phyloP scores from a whole-genome alignment of 441 rosid genomes.

The Omphalea diandra region DNA sequence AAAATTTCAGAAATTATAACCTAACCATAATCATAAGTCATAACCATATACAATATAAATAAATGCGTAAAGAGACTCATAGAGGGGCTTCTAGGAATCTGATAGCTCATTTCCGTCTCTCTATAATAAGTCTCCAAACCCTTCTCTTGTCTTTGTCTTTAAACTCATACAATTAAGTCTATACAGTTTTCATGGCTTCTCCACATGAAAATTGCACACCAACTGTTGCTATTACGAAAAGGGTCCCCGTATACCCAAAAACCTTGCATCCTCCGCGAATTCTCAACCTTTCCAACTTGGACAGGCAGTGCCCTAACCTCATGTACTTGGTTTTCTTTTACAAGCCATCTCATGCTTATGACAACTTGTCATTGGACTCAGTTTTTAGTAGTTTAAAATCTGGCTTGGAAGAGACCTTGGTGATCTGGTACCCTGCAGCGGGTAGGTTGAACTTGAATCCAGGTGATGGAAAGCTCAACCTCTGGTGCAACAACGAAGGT shows the following conservation, averaged over 20 bases:
- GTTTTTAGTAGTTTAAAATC: slow-evolving; percentile 48
- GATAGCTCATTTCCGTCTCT: slow-evolving; percentile 9
- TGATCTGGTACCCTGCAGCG: slow-evolving; percentile 62
- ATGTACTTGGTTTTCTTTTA: slow-evolving; percentile 68
- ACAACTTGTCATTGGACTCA: slow-evolving; percentile 29
- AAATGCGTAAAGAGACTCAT: slow-evolving; percentile 29
- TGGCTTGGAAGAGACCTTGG: slow-evolving; percentile 60
- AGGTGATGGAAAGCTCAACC: slow-evolving; percentile 47
- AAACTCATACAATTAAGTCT: neutral
- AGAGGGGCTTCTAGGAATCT: slow-evolving; percentile 38
- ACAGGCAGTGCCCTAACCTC: slow-evolving; percentile 65
- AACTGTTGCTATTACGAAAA: slow-evolving; percentile 12
- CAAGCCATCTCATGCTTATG: slow-evolving; percentile 30
- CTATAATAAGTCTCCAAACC: slow-evolving; percentile 10
- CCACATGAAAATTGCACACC: neutral
- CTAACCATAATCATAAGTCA: neutral
- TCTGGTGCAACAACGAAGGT: slow-evolving; percentile 58
- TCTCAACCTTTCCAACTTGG: slow-evolving; percentile 57
- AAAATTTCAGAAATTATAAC: neutral
- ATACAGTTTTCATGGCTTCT: slow-evolving; percentile 6
- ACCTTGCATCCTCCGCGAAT: slow-evolving; percentile 19
- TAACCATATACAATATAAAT: neutral
- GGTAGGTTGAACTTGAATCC: slow-evolving; percentile 53
- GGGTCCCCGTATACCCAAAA: slow-evolving; percentile 15
- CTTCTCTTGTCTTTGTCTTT: slow-evolving; percentile 8